Base-by-base conservation (phyloP, 2,329 filamentous ascomycete genomes). In the Leptographium lundbergii region DNA sequence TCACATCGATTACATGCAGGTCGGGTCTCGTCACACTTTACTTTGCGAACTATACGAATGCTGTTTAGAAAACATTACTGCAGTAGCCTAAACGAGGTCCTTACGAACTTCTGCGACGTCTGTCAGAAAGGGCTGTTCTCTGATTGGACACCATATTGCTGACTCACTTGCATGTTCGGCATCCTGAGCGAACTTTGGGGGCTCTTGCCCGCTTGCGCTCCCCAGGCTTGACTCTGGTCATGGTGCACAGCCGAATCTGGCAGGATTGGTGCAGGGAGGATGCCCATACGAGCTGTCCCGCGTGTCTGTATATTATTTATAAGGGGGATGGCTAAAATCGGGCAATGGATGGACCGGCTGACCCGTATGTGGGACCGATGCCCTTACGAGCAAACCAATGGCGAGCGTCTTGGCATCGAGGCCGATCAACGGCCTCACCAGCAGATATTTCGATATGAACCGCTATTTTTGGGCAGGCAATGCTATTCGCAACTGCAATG, bases 131-230 rank as follows among this genome's bases (percentile, higher is more conserved):
- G 39, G 19, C 42, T 19, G 2, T 45, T 27, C 13, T 55, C 32
- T 25, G 17, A 22, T 53, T 34, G n/a, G 27, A 32, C 51, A 36
- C 42, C 7, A n/a, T 9, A n/a, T n/a, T 45, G 42, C 42, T 45
- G 17, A 56, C 61, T 59, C 48, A 62, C 61, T 62, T 62, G 61
- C 61, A 62, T 10, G 61, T 61, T 36, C 56, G 55, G 27, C 61
- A 62, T 2, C 61, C 61, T 6, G 61, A 58, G n/a, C 61, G 61
- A 27, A 62, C 61, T 17, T 62, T 62, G 22, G 61, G 61, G 7
- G 61, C 56, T 39, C 55, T 59, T n/a, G 42, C 57, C 25, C 59
- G 57, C 27, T 62, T 62, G 17, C 61, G 55, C 39, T 62, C 45
- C 22, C 57, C 61, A 4, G 61, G 57, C n/a, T 62, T 61, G 32